A percentile compares a stretch with the other conserved stretches of the same genome.
Conservation (phyloP, 345 rosid species). For the Cardamine resedifolia region DNA sequence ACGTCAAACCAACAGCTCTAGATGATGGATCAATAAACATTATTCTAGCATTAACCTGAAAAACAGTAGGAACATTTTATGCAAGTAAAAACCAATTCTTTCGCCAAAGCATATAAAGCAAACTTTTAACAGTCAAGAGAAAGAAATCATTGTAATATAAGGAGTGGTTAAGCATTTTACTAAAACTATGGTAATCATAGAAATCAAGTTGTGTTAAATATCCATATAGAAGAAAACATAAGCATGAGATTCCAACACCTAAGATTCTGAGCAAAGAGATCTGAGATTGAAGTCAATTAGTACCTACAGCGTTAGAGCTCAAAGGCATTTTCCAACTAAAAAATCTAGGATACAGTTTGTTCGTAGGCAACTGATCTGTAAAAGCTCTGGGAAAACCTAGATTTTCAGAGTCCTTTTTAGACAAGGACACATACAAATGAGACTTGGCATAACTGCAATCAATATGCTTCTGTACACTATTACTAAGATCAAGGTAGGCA, state of each 20-base stretch:
- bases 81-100: neutral
- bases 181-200: neutral
- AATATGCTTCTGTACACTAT: neutral
- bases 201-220: neutral
- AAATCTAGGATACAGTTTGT: neutral
- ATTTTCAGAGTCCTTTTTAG: neutral
- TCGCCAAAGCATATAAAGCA: neutral
- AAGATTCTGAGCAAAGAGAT: neutral
- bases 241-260: neutral
- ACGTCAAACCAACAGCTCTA: slow-evolving; percentile 93
- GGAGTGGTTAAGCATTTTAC: neutral
- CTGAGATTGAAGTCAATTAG: neutral
- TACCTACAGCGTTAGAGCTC: neutral
- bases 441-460: neutral
- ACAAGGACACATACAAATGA: neutral
- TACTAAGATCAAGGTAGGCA: neutral
- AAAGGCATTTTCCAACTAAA: neutral
- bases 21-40: slow-evolving; percentile 87
- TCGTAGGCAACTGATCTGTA: neutral
- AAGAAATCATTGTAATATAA: neutral
- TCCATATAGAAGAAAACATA: neutral
- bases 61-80: slow-evolving; percentile 16
- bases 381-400: neutral
- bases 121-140: neutral
- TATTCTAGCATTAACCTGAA: slow-evolving; percentile 89